Conservation (phyloP, 2,329 filamentous ascomycete genomes). For the Sclerotinia sclerotiorum region DNA sequence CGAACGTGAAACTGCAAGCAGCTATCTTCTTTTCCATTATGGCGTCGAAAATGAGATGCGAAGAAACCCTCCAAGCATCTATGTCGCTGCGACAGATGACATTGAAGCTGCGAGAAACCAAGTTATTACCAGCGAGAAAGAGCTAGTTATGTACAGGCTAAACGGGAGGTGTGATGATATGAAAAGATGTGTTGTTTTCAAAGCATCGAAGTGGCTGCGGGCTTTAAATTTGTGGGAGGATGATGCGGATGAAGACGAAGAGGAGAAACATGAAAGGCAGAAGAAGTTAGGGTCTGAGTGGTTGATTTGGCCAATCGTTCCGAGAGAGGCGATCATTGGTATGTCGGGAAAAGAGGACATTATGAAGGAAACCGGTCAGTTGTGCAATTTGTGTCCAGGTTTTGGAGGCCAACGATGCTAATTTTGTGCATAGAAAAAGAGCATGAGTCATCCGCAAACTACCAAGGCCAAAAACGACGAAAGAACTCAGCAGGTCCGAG, state of each 20-base stretch:
- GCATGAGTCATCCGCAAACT: neutral
- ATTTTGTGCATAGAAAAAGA: neutral
- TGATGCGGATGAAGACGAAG: neutral
- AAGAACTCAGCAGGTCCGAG: neutral
- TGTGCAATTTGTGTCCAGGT: accelerated
- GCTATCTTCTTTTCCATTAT: neutral
- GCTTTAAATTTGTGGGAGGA: neutral
- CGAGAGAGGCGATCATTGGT: neutral
- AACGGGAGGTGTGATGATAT: neutral
- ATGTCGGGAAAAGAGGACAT: neutral
- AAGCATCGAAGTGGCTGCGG: neutral
- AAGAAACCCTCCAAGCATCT: neutral
- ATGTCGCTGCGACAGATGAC: neutral
- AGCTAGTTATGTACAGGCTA: neutral
- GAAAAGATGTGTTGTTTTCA: neutral
- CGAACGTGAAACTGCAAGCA: neutral
- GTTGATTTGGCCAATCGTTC: slow-evolving; percentile 10
- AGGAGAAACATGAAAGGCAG: neutral
- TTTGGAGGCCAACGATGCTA: neutral
- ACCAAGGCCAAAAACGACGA: neutral
- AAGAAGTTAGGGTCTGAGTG: neutral
- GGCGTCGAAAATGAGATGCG: neutral
- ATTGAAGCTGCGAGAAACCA: neutral
- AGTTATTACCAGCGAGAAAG: neutral
- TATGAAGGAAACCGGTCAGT: neutral